phyloP scores from a whole-genome alignment of 1,284 basidiomycete species.

The Exsudoporus floridanus region DNA sequence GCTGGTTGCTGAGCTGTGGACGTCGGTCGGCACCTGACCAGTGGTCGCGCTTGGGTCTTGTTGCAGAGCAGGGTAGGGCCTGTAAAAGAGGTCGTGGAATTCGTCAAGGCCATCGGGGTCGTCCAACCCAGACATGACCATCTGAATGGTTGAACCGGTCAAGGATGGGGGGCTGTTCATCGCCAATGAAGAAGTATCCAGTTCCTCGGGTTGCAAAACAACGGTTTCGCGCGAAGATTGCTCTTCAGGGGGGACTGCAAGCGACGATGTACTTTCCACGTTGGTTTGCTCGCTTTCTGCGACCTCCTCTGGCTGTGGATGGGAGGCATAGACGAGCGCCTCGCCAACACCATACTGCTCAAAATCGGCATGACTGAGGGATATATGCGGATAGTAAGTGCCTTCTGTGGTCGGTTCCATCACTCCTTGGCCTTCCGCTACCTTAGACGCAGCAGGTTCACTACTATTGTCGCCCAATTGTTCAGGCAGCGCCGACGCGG shows the following conservation, averaged over 20 bases:
- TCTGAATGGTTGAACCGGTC: constrained; percentile 41
- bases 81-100: constrained; percentile 71
- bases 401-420: not conserved
- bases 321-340: constrained; percentile 44
- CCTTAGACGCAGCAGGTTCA: not conserved
- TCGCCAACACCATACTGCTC: constrained; percentile 45
- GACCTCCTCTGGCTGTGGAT: constrained; percentile 1
- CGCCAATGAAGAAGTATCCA: constrained; percentile 1
- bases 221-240: not conserved
- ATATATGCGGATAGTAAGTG: constrained; percentile 21
- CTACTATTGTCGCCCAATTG: not conserved
- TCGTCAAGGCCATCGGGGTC: constrained; percentile 63
- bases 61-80: constrained; percentile 32
- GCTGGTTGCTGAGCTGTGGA: constrained; percentile 27
- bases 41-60: not conserved
- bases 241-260: constrained; percentile 1
- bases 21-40: constrained; percentile 18
- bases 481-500: not conserved
- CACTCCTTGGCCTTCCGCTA: not conserved
- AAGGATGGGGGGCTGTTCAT: constrained; percentile 40
- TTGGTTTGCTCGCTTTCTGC: not conserved
- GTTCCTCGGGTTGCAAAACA: constrained; percentile 5
- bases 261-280: not conserved
- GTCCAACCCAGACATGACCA: constrained; percentile 46
- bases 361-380: constrained; percentile 39